phyloP scores from a whole-genome alignment of 768 basidiomycete genomes.

The button mushroom (Agaricus bisporus) region DNA sequence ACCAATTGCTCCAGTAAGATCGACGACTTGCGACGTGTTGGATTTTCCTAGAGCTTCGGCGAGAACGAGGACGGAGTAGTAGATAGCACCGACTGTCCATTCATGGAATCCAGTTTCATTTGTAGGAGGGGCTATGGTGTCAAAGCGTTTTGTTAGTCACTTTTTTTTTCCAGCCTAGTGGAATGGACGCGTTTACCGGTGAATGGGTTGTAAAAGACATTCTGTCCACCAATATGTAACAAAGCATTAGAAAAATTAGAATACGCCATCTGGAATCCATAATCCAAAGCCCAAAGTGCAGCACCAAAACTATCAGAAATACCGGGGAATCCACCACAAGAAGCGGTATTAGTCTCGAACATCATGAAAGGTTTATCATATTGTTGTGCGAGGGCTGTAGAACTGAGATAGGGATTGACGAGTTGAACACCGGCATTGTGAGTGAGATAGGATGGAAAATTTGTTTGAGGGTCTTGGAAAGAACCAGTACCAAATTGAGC shows the following conservation, averaged over 20 bases:
- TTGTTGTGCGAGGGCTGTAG: slow-evolving; percentile 37
- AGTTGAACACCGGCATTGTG: slow-evolving; percentile 49
- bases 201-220: slow-evolving; percentile 63
- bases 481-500: slow-evolving; percentile 39
- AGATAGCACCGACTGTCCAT: slow-evolving; percentile 72
- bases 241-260: slow-evolving; percentile 49
- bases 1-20: slow-evolving; percentile 48
- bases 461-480: slow-evolving; percentile 33
- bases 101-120: slow-evolving; percentile 52
- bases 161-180: background rate
- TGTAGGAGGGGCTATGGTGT: slow-evolving; percentile 33
- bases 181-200: slow-evolving; percentile 37
- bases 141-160: background rate
- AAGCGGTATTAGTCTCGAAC: slow-evolving; percentile 68
- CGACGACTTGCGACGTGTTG: slow-evolving; percentile 60
- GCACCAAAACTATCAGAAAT: slow-evolving; percentile 58
- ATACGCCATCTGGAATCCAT: slow-evolving; percentile 56
- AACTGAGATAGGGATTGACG: slow-evolving; percentile 45
- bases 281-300: slow-evolving; percentile 61
- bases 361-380: slow-evolving; percentile 49
- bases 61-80: slow-evolving; percentile 66
- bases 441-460: slow-evolving; percentile 50
- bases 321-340: slow-evolving; percentile 65
- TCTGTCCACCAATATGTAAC: slow-evolving; percentile 61
- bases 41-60: slow-evolving; percentile 67